These are phyloP conservation scores for Chalciporus piperatus DNA, from an alignment of 768 basidiomycete genomes.

Conservation along the genomic window DNA sequence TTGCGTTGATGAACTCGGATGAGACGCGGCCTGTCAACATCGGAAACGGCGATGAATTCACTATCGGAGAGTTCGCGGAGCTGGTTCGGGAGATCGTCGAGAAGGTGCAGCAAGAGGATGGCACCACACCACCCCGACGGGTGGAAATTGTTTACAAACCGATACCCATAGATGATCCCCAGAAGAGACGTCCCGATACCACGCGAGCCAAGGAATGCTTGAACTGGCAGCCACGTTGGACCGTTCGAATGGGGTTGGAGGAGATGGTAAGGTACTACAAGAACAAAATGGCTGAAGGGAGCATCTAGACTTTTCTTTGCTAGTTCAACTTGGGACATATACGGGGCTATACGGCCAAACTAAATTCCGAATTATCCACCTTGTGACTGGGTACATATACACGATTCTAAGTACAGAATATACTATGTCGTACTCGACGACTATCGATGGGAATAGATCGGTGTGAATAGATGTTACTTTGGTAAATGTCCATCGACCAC, in stretches of 20 bases:
- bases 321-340: background rate
- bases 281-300: constrained; percentile 83
- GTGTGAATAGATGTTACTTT: constrained; percentile 10
- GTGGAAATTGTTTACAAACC: constrained; percentile 74
- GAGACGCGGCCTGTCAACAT: constrained; percentile 96
- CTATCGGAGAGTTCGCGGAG: constrained; percentile 91
- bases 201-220: constrained; percentile 82
- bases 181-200: constrained; percentile 91
- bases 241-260: constrained; percentile 87
- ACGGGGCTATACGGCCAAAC: background rate
- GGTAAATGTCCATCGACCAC: constrained; percentile 4
- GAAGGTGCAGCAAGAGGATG: constrained; percentile 87
- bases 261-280: constrained; percentile 96
- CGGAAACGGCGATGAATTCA: constrained; percentile 94
- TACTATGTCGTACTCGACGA: background rate
- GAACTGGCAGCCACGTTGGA: constrained; percentile 92
- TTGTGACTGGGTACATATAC: constrained; percentile 6
- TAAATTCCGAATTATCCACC: background rate
- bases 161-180: constrained; percentile 91
- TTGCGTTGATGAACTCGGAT: constrained; percentile 91
- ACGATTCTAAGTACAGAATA: constrained; percentile 17
- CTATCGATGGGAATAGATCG: constrained; percentile 11
- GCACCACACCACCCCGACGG: constrained; percentile 45
- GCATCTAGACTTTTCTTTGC: constrained; percentile 43
- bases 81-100: constrained; percentile 90